Evolutionary conservation across 2,329 filamentous ascomycete genomes (phyloP), one percentile per base, ranked within the genome.

Genomic region (Alternaria conjuncta): DNA sequence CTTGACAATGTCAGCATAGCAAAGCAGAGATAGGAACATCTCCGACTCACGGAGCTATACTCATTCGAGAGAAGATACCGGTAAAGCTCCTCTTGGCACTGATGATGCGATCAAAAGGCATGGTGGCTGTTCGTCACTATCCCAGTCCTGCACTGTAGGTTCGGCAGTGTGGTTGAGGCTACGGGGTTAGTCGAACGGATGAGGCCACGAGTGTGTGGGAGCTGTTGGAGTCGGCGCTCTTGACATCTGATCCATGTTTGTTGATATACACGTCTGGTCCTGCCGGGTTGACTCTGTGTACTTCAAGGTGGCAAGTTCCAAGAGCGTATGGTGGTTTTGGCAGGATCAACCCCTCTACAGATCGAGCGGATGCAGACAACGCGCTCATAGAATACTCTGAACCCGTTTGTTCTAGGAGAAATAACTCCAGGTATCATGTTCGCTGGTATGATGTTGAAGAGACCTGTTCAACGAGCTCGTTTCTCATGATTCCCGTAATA

Each of bases 1-100:
- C 54, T 62, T 47, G 21, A 23, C 15, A 44, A 9, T 43, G 46
- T 69, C 12, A 69, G 64, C 25, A 57, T 43, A 4, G 44, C 12
- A 44, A 5, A 54, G n/a, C 21, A 8, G 13, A 21, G 20, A 12
- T 2, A 28, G 15, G 5, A 47, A 15, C 12, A 23, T 10, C 7
- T 6, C 11, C 8, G 5, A 61, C 59, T 30, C 26, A 57, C 47
- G 28, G 26, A 11, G 53, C 15, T 15, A 21, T 26, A n/a, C 36
- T 57, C 6, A 68, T 51, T n/a, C 55, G 57, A 32, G 65, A 64
- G 66, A 74, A 71, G 60, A 77, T 69, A 15, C 71, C 73, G 6
- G 74, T 71, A 43, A 77, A 60, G 47, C 76, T 78, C 65, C 74
- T 76, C 59, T 71, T 78, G 12, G 72, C 71, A 55, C 68, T 67